Conservation (phyloP, 202 grass and related monocot species). For the Zizania palustris region DNA sequence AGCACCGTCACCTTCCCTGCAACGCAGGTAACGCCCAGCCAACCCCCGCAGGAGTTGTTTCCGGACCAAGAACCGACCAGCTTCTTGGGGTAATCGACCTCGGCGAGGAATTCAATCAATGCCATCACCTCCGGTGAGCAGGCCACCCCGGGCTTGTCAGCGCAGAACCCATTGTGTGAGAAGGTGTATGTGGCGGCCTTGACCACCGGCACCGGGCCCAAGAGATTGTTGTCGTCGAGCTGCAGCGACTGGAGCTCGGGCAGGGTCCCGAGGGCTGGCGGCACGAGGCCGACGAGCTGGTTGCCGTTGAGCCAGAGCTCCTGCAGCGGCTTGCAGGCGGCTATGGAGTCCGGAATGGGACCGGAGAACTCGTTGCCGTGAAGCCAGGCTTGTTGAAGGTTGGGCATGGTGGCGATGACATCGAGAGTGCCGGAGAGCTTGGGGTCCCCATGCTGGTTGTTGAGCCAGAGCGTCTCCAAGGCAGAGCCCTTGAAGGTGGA, state of each 20-base stretch:
- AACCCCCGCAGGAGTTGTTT: constrained; percentile 55
- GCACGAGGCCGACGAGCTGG: constrained; percentile 67
- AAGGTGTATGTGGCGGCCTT: constrained; percentile 50
- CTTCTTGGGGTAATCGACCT: constrained; percentile 40
- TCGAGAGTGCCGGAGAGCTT: constrained; percentile 67
- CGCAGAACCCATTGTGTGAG: constrained; percentile 63
- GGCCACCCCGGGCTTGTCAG: constrained; percentile 32
- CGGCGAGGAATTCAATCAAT: constrained; percentile 59
- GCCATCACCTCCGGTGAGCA: constrained; percentile 59
- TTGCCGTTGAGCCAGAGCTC: constrained; percentile 65
- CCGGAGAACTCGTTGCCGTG: constrained; percentile 87
- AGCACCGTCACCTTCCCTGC: constrained; percentile 53
- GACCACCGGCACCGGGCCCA: constrained; percentile 63
- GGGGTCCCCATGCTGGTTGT: constrained; percentile 56
- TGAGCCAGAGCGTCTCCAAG: constrained; percentile 75
- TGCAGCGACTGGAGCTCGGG: constrained; percentile 43
- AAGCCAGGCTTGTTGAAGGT: constrained; percentile 71
- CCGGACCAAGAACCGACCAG: constrained; percentile 52
- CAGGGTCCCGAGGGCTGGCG: constrained; percentile 46
- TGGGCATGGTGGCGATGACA: constrained; percentile 52
- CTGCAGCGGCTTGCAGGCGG: constrained; percentile 38
- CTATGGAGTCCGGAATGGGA: constrained; percentile 59
- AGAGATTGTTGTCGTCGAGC: constrained; percentile 78
- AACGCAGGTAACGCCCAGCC: constrained; percentile 68
- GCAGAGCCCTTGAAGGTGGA: constrained; percentile 35